A percentile compares a stretch with the other conserved stretches of the same genome.
Evolutionary conservation across 2,329 filamentous ascomycete genomes (phyloP).

Genomic region (Orbilia ellipsospora): DNA sequence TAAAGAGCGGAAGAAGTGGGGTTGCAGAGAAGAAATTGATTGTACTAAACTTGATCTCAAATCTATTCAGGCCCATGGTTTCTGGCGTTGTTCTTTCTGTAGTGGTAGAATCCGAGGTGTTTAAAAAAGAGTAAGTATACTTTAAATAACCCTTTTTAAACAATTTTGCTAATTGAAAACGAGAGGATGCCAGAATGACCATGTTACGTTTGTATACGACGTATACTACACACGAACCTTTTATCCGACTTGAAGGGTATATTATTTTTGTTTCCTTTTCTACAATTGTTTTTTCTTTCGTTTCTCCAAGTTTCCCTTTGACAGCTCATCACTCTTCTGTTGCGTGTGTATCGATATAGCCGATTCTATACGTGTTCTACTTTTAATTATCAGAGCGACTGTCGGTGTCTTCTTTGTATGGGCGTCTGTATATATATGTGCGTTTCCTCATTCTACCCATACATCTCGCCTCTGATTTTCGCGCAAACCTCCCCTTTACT

Average conservation of each 20-base stretch:
- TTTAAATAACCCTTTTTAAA: not conserved
- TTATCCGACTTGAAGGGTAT: not conserved
- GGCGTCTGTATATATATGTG: not conserved
- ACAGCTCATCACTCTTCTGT: not conserved
- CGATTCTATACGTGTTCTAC: constrained; percentile 6
- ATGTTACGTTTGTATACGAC: not conserved
- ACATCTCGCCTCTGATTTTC: not conserved
- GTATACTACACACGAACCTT: not conserved
- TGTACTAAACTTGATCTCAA: constrained; percentile 40
- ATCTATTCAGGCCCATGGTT: constrained; percentile 47
- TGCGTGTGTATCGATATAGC: constrained; percentile 5
- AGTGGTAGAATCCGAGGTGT: constrained; percentile 45
- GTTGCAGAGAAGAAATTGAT: constrained; percentile 40
- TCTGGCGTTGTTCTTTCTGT: constrained; percentile 54
- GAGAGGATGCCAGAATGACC: too few species aligned
- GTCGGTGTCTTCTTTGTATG: constrained; percentile 27
- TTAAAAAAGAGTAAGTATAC: constrained; percentile 8
- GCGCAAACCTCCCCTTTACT: not conserved
- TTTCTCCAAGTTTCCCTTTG: not conserved
- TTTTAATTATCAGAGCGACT: constrained; percentile 15
- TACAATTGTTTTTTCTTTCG: not conserved
- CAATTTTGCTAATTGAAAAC: not conserved
- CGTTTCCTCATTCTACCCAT: not conserved
- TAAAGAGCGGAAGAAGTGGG: constrained; percentile 48
- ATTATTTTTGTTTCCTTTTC: not conserved